Conservation (phyloP, 1,139 yeast species). For the Saccharomyces hybrid region DNA sequence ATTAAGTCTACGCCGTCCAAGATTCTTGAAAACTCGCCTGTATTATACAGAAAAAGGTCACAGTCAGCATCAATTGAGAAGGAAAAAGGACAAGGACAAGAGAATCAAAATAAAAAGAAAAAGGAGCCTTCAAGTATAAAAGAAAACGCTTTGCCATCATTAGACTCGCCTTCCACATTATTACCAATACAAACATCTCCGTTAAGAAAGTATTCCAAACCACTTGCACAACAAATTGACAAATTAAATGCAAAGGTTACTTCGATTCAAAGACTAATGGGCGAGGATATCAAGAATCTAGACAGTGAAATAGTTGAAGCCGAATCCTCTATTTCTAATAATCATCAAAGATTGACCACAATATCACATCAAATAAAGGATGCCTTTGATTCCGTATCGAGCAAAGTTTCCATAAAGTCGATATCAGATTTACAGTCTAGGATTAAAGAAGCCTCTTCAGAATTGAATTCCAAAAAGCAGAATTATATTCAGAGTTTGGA, state of each 20-base stretch:
- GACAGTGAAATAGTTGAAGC: neutral
- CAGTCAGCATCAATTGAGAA: constrained; percentile 1
- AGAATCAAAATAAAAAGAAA: neutral
- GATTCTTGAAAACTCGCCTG: constrained; percentile 19
- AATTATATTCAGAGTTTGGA: constrained; percentile 26
- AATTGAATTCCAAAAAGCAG: constrained; percentile 7
- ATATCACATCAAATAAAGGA: neutral
- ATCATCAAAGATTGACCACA: neutral
- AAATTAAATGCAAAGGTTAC: neutral
- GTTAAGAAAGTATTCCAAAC: neutral
- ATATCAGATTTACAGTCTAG: constrained; percentile 1
- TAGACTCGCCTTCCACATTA: neutral
- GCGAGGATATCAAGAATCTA: neutral
- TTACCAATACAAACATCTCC: neutral
- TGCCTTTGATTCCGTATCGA: neutral
- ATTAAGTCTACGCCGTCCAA: constrained; percentile 11
- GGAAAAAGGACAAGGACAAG: constrained; percentile 1
- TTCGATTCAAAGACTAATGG: neutral
- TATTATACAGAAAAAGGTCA: constrained; percentile 10
- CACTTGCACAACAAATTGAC: neutral
- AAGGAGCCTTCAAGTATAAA: neutral
- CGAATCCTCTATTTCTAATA: neutral
- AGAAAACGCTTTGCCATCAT: neutral
- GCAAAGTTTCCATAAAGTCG: neutral
- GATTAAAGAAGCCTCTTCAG: neutral